phyloP scores from a whole-genome alignment of 2,329 filamentous ascomycete genomes.

The Neoascochyta sp. region DNA sequence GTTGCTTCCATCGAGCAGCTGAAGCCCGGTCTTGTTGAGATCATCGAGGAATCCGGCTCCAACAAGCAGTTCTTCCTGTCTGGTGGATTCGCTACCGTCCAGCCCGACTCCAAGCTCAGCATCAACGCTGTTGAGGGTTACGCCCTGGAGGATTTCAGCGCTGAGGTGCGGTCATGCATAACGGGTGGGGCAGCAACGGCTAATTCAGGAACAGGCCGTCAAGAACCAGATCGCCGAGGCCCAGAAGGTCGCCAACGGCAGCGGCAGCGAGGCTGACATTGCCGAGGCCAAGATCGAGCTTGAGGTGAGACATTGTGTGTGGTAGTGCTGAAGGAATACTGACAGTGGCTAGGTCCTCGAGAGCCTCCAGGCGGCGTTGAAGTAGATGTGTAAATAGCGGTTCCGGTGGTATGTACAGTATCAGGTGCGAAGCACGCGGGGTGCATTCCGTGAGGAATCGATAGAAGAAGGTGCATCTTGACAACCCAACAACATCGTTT shows the following conservation, averaged over 20 bases:
- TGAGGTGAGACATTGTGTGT: too few species aligned
- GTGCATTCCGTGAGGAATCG: conserved; percentile 29
- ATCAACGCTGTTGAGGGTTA: conserved; percentile 98
- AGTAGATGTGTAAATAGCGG: conserved; percentile 60
- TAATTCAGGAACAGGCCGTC: conserved; percentile 57
- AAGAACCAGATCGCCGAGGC: conserved; percentile 87
- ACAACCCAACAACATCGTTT: conserved; percentile 17
- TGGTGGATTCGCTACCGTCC: conserved; percentile 93
- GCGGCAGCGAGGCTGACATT: conserved; percentile 93
- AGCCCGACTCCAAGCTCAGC: conserved; percentile 90
- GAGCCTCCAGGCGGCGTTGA: conserved; percentile 74
- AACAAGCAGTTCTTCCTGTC: conserved; percentile 99
- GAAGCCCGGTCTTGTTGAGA: conserved; percentile 91
- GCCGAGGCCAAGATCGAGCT: conserved; percentile 99
- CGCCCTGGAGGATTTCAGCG: conserved; percentile 92
- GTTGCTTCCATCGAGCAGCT: conserved; percentile 98
- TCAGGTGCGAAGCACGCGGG: conserved; percentile 22
- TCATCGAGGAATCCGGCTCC: conserved; percentile 85
- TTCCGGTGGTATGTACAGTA: conserved; percentile 37
- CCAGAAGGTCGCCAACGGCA: conserved; percentile 87
- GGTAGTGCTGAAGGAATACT: conserved; percentile 19
- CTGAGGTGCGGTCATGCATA: conserved; percentile 54
- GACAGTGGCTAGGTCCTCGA: conserved; percentile 66
- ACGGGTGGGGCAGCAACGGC: conserved; percentile 1
- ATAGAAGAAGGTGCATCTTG: conserved; percentile 37